phyloP scores from a whole-genome alignment of 345 rosid genomes.

The Theobroma cacao region DNA sequence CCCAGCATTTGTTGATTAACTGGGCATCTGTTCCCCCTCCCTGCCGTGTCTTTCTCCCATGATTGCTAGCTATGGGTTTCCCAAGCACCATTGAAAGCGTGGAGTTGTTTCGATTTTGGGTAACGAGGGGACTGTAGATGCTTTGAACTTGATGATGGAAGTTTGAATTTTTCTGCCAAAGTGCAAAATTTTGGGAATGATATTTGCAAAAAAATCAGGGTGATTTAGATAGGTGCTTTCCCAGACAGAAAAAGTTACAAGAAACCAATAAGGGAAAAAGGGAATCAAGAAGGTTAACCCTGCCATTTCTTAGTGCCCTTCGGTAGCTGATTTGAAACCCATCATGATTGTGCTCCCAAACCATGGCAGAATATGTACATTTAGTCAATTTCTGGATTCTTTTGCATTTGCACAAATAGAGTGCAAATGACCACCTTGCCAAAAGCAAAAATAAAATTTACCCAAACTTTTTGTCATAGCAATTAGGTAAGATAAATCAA shows the following conservation, averaged over 20 bases:
- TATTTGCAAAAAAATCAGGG: neutral
- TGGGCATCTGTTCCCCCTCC: neutral
- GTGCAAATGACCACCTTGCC: neutral
- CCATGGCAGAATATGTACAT: neutral
- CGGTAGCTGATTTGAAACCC: neutral
- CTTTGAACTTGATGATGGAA: neutral
- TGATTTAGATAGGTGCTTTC: neutral
- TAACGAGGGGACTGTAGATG: neutral
- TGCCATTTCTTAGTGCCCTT: neutral
- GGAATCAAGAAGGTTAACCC: neutral
- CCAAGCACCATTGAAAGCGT: neutral
- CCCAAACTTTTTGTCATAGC: no score
- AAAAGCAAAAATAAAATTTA: neutral
- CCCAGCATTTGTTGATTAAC: conserved; percentile 12
- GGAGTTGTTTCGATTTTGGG: conserved; percentile 4
- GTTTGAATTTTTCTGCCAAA: neutral
- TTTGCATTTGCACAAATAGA: neutral
- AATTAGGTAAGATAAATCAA: no score
- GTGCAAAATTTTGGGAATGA: neutral
- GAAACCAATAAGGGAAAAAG: conserved; percentile 2
- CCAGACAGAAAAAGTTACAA: neutral
- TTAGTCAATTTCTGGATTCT: neutral
- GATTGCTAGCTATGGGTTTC: neutral
- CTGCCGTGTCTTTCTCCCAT: neutral
- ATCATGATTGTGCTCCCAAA: neutral